Conservation (phyloP, 1,139 yeast genomes). For the Blastobotrys buckinghamii region DNA sequence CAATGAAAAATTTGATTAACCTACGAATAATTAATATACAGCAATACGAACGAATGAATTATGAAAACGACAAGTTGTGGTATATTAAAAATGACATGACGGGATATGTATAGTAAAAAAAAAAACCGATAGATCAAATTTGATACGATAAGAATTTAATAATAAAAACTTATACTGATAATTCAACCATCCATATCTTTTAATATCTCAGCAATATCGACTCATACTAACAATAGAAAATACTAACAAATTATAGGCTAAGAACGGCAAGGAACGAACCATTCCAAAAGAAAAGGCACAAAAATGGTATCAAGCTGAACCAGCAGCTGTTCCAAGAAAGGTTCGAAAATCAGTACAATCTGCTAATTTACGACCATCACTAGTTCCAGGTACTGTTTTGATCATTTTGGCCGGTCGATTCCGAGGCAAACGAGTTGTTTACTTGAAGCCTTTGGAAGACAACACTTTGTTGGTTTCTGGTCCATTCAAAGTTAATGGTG, state of each 20-base stretch:
- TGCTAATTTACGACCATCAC: constrained; percentile 93
- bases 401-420: constrained; percentile 99
- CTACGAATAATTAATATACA: too few species aligned
- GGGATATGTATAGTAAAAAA: background rate
- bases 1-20: too few species aligned
- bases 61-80: too few species aligned
- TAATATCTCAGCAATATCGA: too few species aligned
- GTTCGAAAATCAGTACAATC: constrained; percentile 76
- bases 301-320: constrained; percentile 90
- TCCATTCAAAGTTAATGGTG: constrained; percentile 99
- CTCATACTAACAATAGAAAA: background rate
- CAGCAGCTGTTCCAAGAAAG: constrained; percentile 71
- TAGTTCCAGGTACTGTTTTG: constrained; percentile 98
- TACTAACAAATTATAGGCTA: constrained; percentile 23
- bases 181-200: background rate
- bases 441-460: constrained; percentile 97
- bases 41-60: too few species aligned
- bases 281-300: constrained; percentile 52
- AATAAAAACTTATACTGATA: too few species aligned
- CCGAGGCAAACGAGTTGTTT: constrained; percentile 99
- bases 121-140: background rate
- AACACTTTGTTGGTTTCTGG: constrained; percentile 97
- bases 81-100: background rate
- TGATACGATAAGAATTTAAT: too few species aligned
- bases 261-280: constrained; percentile 33